Conservation (phyloP, 2,329 filamentous ascomycete genomes). For the Verticillium klebahnii region DNA sequence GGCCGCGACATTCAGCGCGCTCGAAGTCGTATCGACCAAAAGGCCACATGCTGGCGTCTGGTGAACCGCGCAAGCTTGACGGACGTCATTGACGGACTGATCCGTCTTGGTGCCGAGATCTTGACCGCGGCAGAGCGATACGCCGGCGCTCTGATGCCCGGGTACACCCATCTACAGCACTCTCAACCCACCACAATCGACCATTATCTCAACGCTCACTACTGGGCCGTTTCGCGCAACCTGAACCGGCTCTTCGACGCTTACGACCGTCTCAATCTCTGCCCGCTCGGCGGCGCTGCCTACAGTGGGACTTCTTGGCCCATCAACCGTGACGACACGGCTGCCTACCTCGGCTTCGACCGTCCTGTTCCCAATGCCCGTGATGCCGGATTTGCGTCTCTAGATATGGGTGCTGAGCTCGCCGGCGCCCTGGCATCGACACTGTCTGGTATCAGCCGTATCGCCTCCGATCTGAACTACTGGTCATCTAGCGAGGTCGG, state of each 20-base stretch:
- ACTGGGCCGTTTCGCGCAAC: background rate
- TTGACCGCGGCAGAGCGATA: background rate
- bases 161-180: background rate
- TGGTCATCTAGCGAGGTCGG: constrained; percentile 7
- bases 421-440: background rate
- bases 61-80: background rate
- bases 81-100: background rate
- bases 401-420: constrained; percentile 1
- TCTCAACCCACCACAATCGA: constrained; percentile 1
- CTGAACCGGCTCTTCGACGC: background rate
- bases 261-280: background rate
- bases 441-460: background rate
- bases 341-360: background rate
- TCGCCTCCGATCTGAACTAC: constrained; percentile 8
- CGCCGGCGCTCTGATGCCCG: background rate
- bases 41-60: background rate
- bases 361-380: background rate
- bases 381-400: background rate
- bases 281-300: background rate
- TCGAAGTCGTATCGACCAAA: background rate
- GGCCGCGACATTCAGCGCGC: background rate
- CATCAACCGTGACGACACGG: background rate
- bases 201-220: constrained; percentile 1
- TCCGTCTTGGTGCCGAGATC: background rate
- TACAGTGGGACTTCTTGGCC: constrained; percentile 1